Evolutionary conservation across 495 filamentous ascomycete species (phyloP).

Genomic region (Ramalina intermedia): DNA sequence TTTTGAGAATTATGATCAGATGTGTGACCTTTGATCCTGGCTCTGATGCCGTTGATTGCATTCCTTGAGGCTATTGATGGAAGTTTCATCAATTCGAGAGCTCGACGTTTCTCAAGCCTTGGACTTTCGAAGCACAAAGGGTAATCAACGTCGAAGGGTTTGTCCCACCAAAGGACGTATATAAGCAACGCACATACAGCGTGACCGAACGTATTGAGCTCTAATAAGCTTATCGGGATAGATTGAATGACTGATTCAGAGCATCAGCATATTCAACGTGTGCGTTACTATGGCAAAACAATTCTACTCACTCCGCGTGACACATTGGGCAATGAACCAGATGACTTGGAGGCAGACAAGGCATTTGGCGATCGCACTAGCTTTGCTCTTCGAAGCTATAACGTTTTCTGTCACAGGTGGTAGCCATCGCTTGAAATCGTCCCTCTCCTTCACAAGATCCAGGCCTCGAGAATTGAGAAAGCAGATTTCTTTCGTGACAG

Average conservation of each 20-base stretch:
- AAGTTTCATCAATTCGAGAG: no score
- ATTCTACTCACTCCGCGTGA: neutral
- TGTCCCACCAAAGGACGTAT: slow-evolving; percentile 7
- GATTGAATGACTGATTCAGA: slow-evolving; percentile 4
- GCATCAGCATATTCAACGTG: no score
- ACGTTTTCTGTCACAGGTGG: neutral
- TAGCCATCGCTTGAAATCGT: neutral
- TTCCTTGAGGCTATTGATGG: no score
- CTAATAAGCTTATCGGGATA: slow-evolving; percentile 9
- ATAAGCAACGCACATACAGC: slow-evolving; percentile 2
- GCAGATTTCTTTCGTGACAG: neutral
- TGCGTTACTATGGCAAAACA: no score
- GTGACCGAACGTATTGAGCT: slow-evolving; percentile 8
- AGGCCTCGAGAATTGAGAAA: slow-evolving; percentile 7
- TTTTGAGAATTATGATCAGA: no score
- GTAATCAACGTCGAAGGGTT: slow-evolving; percentile 4
- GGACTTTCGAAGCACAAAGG: neutral
- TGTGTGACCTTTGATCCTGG: no score
- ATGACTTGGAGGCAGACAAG: slow-evolving; percentile 3
- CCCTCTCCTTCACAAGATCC: neutral
- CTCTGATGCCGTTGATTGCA: no score
- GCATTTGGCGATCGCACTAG: slow-evolving; percentile 2
- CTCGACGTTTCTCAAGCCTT: no score
- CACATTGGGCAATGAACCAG: slow-evolving; percentile 4
- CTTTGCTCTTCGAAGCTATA: slow-evolving; percentile 6